These are phyloP conservation scores for Geranium incanum DNA, from an alignment of 441 rosid species.

Conservation along the genomic window DNA sequence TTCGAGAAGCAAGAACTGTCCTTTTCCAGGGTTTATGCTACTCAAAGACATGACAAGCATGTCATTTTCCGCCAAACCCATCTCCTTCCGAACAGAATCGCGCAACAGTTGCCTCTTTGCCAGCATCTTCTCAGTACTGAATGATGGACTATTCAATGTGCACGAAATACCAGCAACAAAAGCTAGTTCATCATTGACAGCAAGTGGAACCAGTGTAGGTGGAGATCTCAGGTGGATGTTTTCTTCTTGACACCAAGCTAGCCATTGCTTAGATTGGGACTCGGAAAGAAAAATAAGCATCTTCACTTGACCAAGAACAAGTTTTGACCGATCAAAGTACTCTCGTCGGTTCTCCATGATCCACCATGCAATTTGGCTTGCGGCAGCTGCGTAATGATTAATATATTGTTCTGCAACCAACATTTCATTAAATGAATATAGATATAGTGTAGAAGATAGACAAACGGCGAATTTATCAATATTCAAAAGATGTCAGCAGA, in stretches of 20 bases:
- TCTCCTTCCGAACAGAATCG: conserved; percentile 61
- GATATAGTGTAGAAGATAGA: neutral
- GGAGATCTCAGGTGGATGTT: conserved; percentile 71
- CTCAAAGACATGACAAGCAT: conserved; percentile 86
- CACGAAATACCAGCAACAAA: conserved; percentile 69
- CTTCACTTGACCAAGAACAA: conserved; percentile 71
- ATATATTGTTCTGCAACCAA: conserved; percentile 72
- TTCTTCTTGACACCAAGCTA: conserved; percentile 83
- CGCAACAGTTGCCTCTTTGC: conserved; percentile 53
- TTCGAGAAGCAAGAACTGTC: conserved; percentile 83
- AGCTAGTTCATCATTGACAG: conserved; percentile 89
- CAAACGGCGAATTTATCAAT: neutral
- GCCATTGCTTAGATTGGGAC: conserved; percentile 77
- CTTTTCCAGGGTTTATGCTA: conserved; percentile 88
- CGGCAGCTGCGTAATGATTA: conserved; percentile 79
- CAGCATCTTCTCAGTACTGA: conserved; percentile 53
- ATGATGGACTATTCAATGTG: conserved; percentile 62
- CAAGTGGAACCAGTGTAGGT: conserved; percentile 69
- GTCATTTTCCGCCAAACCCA: conserved; percentile 63
- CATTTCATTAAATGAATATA: neutral
- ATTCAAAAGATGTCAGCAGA: neutral
- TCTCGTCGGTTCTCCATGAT: conserved; percentile 93
- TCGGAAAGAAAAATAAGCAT: conserved; percentile 77
- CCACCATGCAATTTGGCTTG: conserved; percentile 97
- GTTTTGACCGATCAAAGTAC: conserved; percentile 79